A percentile compares a stretch with the other conserved stretches of the same genome.
Evolutionary conservation across 2,329 filamentous ascomycete genomes (phyloP).

Genomic region (Aspergillus sp.): DNA sequence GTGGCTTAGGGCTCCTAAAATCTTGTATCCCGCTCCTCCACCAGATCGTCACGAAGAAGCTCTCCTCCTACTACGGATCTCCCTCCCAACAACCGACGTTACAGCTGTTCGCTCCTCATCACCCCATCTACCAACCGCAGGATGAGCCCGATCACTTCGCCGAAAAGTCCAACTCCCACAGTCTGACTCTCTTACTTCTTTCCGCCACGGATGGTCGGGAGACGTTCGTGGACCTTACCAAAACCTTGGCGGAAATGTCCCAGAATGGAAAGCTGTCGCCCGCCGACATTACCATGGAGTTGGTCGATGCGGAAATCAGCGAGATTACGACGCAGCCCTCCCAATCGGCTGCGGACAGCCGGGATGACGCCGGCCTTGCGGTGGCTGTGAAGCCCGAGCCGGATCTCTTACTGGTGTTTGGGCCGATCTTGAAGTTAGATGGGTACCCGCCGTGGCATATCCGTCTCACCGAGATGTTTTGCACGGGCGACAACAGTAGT

Average conservation of each 20-base stretch:
- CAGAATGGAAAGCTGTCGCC: conserved; percentile 80
- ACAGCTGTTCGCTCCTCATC: conserved; percentile 69
- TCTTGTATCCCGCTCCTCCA: conserved; percentile 83
- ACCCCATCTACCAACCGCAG: conserved; percentile 45
- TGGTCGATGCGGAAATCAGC: conserved; percentile 84
- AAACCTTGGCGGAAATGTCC: conserved; percentile 91
- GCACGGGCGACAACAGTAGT: conserved; percentile 46
- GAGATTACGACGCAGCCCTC: conserved; percentile 48
- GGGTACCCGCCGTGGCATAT: conserved; percentile 98
- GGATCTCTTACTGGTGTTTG: conserved; percentile 84
- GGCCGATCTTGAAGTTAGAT: conserved; percentile 75
- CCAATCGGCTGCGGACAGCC: conserved; percentile 7
- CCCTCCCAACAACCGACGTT: conserved; percentile 64
- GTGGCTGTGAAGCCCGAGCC: conserved; percentile 76
- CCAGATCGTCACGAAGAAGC: conserved; percentile 71
- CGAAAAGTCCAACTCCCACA: conserved; percentile 22
- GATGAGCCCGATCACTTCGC: conserved; percentile 10
- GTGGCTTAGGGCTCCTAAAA: conserved; percentile 72
- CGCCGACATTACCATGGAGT: conserved; percentile 76
- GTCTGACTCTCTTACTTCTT: conserved; percentile 69
- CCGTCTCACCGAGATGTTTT: conserved; percentile 89
- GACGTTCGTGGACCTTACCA: conserved; percentile 91
- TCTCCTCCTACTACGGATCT: conserved; percentile 82
- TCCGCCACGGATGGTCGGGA: conserved; percentile 86
- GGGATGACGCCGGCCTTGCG: background rate